phyloP scores from a whole-genome alignment of 2,329 filamentous ascomycete genomes.

The Didymella arachidicola region DNA sequence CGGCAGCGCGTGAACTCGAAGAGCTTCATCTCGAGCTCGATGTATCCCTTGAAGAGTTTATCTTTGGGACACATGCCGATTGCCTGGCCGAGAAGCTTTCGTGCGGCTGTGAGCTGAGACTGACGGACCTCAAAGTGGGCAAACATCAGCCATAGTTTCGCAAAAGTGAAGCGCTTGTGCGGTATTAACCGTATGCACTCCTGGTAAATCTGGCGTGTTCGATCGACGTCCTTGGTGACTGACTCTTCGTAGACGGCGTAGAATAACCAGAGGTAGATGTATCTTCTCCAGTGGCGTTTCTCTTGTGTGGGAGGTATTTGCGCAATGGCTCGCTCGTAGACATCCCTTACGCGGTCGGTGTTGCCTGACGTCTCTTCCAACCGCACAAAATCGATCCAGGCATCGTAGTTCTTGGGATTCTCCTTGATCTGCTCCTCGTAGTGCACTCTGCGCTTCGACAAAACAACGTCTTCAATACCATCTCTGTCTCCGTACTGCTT shows the following conservation, averaged over 20 bases:
- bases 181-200: conserved; percentile 88
- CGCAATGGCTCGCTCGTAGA: conserved; percentile 94
- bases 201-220: conserved; percentile 88
- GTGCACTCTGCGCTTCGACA: conserved; percentile 90
- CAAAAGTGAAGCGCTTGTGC: conserved; percentile 96
- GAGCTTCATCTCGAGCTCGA: conserved; percentile 89
- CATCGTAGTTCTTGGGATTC: conserved; percentile 95
- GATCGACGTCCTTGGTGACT: conserved; percentile 77
- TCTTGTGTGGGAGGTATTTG: conserved; percentile 95
- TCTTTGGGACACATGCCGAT: conserved; percentile 97
- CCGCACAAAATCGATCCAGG: conserved; percentile 94
- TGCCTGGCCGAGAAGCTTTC: conserved; percentile 87
- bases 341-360: conserved; percentile 82
- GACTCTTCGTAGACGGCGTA: conserved; percentile 96
- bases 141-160: conserved; percentile 93
- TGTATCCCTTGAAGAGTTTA: conserved; percentile 91
- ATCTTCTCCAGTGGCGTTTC: conserved; percentile 95
- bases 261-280: conserved; percentile 98
- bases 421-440: conserved; percentile 95
- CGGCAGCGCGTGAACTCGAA: conserved; percentile 94
- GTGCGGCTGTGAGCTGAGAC: conserved; percentile 76
- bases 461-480: conserved; percentile 91
- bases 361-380: conserved; percentile 88
- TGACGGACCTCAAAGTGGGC: conserved; percentile 88
- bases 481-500: conserved; percentile 96